These are phyloP conservation scores for Candida anutae DNA, from an alignment of 1,139 yeast genomes.

Conservation along the genomic window DNA sequence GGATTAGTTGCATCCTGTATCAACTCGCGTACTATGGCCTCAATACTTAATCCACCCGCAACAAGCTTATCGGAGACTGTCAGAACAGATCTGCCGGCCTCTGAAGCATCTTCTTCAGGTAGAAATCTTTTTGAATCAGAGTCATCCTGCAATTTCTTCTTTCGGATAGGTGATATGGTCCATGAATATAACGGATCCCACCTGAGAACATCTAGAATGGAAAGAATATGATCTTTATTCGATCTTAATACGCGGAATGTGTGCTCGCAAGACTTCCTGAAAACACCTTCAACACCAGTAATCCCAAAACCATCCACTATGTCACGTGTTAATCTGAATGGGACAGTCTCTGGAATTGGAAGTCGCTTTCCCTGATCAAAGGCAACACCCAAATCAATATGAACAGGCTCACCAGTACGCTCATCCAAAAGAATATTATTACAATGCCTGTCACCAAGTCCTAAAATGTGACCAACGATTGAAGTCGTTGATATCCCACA, in stretches of 20 bases:
- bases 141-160: constrained; percentile 46
- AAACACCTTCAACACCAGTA: constrained; percentile 72
- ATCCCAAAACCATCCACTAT: constrained; percentile 89
- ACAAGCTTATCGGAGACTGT: constrained; percentile 64
- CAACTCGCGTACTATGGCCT: constrained; percentile 76
- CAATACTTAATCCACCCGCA: constrained; percentile 66
- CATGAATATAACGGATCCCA: constrained; percentile 94
- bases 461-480: constrained; percentile 79
- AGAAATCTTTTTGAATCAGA: constrained; percentile 11
- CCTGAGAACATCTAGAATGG: constrained; percentile 76
- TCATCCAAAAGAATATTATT: constrained; percentile 82
- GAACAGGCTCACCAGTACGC: constrained; percentile 81
- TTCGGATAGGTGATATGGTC: constrained; percentile 70
- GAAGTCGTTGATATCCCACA: constrained; percentile 82
- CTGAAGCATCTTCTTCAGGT: constrained; percentile 53
- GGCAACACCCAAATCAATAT: constrained; percentile 93
- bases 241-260: constrained; percentile 61
- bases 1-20: constrained; percentile 69
- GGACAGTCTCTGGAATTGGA: constrained; percentile 88
- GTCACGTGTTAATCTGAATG: constrained; percentile 86
- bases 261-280: constrained; percentile 63
- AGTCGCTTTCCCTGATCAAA: constrained; percentile 85
- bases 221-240: constrained; percentile 63
- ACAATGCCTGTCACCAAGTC: constrained; percentile 93
- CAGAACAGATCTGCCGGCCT: constrained; percentile 71